A percentile compares a stretch with the other conserved stretches of the same genome.
Conservation (phyloP, 2,329 filamentous ascomycete species). For the Botrytis aclada region DNA sequence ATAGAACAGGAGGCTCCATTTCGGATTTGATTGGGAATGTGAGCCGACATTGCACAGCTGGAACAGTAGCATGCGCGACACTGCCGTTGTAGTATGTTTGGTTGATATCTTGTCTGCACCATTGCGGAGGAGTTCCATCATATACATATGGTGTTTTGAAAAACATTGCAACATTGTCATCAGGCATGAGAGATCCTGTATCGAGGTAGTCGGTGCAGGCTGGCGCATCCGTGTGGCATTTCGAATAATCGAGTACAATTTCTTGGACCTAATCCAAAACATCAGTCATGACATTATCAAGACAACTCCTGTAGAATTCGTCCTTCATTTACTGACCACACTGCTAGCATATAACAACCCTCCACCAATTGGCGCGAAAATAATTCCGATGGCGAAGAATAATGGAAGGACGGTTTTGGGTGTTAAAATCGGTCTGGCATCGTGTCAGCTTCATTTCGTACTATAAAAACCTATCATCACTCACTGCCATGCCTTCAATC, state of each 20-base stretch:
- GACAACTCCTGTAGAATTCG: background rate
- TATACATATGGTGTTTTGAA: slow-evolving; percentile 58
- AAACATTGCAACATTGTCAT: background rate
- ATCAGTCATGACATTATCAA: slow-evolving; percentile 1
- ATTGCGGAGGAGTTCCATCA: slow-evolving; percentile 24
- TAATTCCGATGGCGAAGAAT: slow-evolving; percentile 85
- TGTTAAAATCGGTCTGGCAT: slow-evolving; percentile 78
- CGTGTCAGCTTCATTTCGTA: slow-evolving; percentile 26
- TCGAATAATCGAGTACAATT: slow-evolving; percentile 84
- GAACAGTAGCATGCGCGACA: slow-evolving; percentile 30
- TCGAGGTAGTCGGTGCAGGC: slow-evolving; percentile 51
- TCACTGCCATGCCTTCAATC: slow-evolving; percentile 97
- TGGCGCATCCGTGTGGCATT: slow-evolving; percentile 62
- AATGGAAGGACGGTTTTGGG: slow-evolving; percentile 90
- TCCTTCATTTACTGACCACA: slow-evolving; percentile 51
- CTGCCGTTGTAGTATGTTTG: slow-evolving; percentile 41
- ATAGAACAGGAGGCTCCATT: slow-evolving; percentile 76
- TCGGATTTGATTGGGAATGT: slow-evolving; percentile 76
- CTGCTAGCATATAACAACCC: slow-evolving; percentile 82
- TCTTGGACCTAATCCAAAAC: slow-evolving; percentile 55
- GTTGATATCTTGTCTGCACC: slow-evolving; percentile 37
- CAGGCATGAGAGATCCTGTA: slow-evolving; percentile 1
- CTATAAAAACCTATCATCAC: slow-evolving; percentile 38
- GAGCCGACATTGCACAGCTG: slow-evolving; percentile 61
- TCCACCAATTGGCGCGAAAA: slow-evolving; percentile 91